Base-by-base conservation (phyloP, 1,139 yeast species). In the Yamadazyma buinensis region DNA sequence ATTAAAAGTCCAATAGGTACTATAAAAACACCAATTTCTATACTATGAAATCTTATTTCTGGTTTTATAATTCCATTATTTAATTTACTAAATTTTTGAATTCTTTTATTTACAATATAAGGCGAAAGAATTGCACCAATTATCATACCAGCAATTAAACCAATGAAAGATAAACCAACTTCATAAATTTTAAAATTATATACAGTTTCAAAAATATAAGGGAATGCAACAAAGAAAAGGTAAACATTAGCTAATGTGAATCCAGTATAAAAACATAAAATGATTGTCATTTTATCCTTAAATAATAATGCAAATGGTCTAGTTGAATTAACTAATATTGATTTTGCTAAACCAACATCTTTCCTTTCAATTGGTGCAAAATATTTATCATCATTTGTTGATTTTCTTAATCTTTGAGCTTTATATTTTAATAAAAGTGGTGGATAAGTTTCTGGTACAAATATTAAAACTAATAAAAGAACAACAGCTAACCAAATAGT, bases 401-500 rank as follows among this genome's bases (percentile, higher is more conserved):
- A 32, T 41, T 72, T 67, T 55, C 83, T 67, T 29, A 78, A 56
- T 34, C 68, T 59, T 41, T 67, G 63, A 6, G 83, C 80, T 57
- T 83, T 68, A 28, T 42, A 53, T 43, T 64, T 73, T 42, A 78
- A 60, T 26, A 78, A 52, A 0, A 75, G 74, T 38, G 68, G 66
- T 45, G 77, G 83, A 21, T 84, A 80, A 47, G 85, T 88, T 42
- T 74, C 79, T 27, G 72, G 75, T n/a, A 78, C 59, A 23, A 64
- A 46, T 1, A 52, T 4, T 1, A 48, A 18, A n/a, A 55, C 52
- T 23, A 46, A 33, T 1, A 44, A 15, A 7, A 47, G 41, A 36
- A 45, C 19, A 4, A 44, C 43, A 9, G 36, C 51, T 8, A 51
- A 38, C 59, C 59, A 57, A 7, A 57, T 56, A 14, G 52, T 35